phyloP scores from a whole-genome alignment of 2,329 filamentous ascomycete genomes.

The Eurotiales sp. region DNA sequence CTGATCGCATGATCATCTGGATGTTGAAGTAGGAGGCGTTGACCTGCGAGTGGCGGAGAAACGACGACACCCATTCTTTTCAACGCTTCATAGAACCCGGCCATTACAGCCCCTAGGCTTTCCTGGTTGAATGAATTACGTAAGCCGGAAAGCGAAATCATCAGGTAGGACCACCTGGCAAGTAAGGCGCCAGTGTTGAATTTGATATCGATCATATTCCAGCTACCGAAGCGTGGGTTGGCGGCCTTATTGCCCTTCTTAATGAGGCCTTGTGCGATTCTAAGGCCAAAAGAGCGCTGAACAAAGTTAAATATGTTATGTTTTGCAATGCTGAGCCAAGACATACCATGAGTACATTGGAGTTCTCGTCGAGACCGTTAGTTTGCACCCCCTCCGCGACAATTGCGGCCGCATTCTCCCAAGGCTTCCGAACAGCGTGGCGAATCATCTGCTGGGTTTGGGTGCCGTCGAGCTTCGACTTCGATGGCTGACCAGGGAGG shows the following conservation, averaged over 20 bases:
- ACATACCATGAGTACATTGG: neutral
- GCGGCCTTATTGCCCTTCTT: slow-evolving; percentile 41
- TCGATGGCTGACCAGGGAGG: slow-evolving; percentile 58
- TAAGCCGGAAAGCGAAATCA: neutral
- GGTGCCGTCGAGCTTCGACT: slow-evolving; percentile 50
- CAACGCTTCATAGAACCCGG: neutral
- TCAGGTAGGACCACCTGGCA: slow-evolving; percentile 27
- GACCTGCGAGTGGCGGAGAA: neutral
- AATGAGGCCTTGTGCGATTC: slow-evolving; percentile 52
- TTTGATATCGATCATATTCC: slow-evolving; percentile 62
- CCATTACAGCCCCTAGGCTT: neutral
- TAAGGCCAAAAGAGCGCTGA: slow-evolving; percentile 60
- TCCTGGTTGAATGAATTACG: too few relatives aligned
- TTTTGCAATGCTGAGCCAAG: neutral
- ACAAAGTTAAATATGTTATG: slow-evolving; percentile 36
- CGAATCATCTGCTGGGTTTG: slow-evolving; percentile 65
- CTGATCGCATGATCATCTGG: neutral
- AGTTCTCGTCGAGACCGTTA: neutral
- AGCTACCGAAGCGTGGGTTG: slow-evolving; percentile 52
- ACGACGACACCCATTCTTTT: slow-evolving; percentile 1
- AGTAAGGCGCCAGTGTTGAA: slow-evolving; percentile 51
- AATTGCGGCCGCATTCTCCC: slow-evolving; percentile 62
- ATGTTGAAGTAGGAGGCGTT: slow-evolving; percentile 1
- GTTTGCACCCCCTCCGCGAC: slow-evolving; percentile 45
- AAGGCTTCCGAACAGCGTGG: slow-evolving; percentile 64